A percentile compares a stretch with the other conserved stretches of the same genome.
phyloP scores from a whole-genome alignment of 2,329 filamentous ascomycete genomes.

The Alternaria atra region DNA sequence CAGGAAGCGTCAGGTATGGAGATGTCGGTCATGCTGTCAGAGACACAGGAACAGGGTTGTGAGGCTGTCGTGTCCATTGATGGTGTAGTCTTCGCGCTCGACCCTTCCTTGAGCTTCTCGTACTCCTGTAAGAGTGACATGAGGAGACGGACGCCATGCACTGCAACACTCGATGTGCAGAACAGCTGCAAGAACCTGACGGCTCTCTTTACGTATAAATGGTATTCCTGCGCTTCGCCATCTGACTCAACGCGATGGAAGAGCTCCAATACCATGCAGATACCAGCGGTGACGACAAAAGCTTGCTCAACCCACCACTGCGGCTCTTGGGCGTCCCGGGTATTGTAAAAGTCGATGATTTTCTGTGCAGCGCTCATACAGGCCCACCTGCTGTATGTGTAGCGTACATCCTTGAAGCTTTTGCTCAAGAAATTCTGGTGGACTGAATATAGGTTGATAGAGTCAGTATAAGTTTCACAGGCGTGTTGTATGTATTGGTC shows the following conservation, averaged over 20 bases:
- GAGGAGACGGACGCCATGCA: slow-evolving; percentile 51
- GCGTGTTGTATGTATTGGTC: neutral
- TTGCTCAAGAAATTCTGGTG: slow-evolving; percentile 55
- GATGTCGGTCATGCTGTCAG: slow-evolving; percentile 17
- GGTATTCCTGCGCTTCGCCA: slow-evolving; percentile 34
- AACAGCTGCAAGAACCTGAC: slow-evolving; percentile 43
- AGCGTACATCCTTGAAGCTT: slow-evolving; percentile 55
- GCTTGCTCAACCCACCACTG: slow-evolving; percentile 55
- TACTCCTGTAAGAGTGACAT: slow-evolving; percentile 46
- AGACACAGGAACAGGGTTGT: slow-evolving; percentile 4
- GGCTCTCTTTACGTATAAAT: slow-evolving; percentile 43
- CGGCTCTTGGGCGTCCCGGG: slow-evolving; percentile 50
- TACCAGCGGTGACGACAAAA: slow-evolving; percentile 43
- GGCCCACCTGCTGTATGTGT: slow-evolving; percentile 54
- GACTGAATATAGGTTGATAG: slow-evolving; percentile 18
- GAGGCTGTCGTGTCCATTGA: neutral
- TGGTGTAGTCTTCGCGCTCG: slow-evolving; percentile 9
- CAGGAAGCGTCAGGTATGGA: slow-evolving; percentile 17
- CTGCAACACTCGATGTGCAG: slow-evolving; percentile 34
- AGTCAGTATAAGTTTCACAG: neutral
- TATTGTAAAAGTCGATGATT: slow-evolving; percentile 52
- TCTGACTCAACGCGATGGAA: slow-evolving; percentile 36
- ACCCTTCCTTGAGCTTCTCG: slow-evolving; percentile 29
- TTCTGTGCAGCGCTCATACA: slow-evolving; percentile 53
- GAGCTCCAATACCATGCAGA: slow-evolving; percentile 41